Conservation (phyloP, 768 basidiomycete genomes). For the Amanita polypyramis region DNA sequence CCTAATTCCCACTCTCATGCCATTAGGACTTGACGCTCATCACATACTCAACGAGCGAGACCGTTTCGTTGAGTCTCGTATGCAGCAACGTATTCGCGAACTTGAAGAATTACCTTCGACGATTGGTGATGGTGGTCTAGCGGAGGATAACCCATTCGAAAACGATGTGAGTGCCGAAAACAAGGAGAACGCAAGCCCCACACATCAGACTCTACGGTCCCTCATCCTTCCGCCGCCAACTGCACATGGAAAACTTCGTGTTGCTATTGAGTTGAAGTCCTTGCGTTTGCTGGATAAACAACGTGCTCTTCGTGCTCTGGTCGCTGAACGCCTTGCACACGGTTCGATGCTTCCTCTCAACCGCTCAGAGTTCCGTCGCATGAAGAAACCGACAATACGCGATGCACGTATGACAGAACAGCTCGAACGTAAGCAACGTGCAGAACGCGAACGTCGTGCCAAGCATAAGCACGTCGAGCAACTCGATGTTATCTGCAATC, state of each 20-base stretch:
- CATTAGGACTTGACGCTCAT: conserved; percentile 85
- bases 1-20: conserved; percentile 84
- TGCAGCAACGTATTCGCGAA: conserved; percentile 82
- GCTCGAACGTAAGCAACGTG: conserved; percentile 83
- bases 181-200: conserved; percentile 26
- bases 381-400: conserved; percentile 75
- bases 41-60: conserved; percentile 88
- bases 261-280: conserved; percentile 87
- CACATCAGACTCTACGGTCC: conserved; percentile 17
- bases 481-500: conserved; percentile 73
- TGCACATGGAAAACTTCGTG: conserved; percentile 75
- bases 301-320: conserved; percentile 70
- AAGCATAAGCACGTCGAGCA: conserved; percentile 97
- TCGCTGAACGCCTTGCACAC: conserved; percentile 81
- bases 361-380: conserved; percentile 82
- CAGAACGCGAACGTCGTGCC: conserved; percentile 86
- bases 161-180: conserved; percentile 29
- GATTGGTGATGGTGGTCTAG: conserved; percentile 51
- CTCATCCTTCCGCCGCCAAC: conserved; percentile 48
- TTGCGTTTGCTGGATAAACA: conserved; percentile 88
- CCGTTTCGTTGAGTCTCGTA: conserved; percentile 80
- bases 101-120: conserved; percentile 72
- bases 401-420: conserved; percentile 87
- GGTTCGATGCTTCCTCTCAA: conserved; percentile 86
- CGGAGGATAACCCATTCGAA: conserved; percentile 27